Percentiles rank a stretch among this genome's conserved stretches.
These are phyloP conservation scores for Cutaneotrichosporon sp. DNA, from an alignment of 1,284 basidiomycete genomes.

Conservation along the genomic window DNA sequence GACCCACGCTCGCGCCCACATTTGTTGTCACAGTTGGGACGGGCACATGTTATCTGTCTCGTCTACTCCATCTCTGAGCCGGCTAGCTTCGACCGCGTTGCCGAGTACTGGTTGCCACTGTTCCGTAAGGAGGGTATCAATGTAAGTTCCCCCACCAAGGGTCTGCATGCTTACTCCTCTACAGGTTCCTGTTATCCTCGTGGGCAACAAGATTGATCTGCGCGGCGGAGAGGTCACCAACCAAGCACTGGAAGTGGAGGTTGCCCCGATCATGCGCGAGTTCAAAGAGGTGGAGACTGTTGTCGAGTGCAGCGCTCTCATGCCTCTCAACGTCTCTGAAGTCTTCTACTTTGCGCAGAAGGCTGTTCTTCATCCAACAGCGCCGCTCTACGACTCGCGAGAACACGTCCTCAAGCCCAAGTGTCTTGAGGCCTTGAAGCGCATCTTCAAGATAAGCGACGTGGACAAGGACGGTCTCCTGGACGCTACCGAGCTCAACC, in stretches of 20 bases:
- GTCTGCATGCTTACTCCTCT: not conserved
- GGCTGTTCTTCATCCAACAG: constrained; percentile 93
- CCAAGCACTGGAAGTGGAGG: constrained; percentile 88
- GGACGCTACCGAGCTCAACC: constrained; percentile 86
- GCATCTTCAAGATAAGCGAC: constrained; percentile 96
- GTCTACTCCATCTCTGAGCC: constrained; percentile 96
- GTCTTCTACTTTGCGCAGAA: constrained; percentile 99
- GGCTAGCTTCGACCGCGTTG: constrained; percentile 92
- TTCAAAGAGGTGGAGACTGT: constrained; percentile 99
- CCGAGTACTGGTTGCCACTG: constrained; percentile 97
- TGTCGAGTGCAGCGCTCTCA: constrained; percentile 88
- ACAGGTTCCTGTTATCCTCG: constrained; percentile 91
- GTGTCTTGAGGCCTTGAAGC: constrained; percentile 77
- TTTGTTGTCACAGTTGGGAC: constrained; percentile 88
- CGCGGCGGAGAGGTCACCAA: constrained; percentile 89
- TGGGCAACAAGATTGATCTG: constrained; percentile 97
- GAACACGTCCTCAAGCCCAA: constrained; percentile 93
- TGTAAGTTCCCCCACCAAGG: constrained; percentile 51
- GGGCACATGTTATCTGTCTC: constrained; percentile 95
- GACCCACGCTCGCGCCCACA: constrained; percentile 58
- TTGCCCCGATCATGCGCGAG: constrained; percentile 90
- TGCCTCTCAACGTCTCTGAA: constrained; percentile 88
- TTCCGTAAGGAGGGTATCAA: constrained; percentile 93
- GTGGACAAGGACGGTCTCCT: constrained; percentile 88
- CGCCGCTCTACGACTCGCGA: constrained; percentile 92